Evolutionary conservation across 1,139 yeast genomes (phyloP).

Genomic region (Candida gigantensis): DNA sequence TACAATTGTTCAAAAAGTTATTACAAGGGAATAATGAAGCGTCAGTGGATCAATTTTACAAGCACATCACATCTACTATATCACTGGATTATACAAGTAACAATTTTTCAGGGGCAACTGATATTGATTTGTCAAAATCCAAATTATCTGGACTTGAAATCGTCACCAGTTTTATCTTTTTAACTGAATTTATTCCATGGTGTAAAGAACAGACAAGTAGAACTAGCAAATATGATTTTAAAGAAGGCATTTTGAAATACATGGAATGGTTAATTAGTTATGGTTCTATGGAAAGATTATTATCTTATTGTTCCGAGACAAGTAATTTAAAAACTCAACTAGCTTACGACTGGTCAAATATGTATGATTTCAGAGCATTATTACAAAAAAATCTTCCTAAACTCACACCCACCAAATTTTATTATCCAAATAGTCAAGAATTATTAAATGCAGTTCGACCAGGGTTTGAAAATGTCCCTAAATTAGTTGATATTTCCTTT

Average conservation of each 20-base stretch:
- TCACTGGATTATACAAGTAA: constrained; percentile 27
- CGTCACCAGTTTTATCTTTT: constrained; percentile 53
- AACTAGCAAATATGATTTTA: constrained; percentile 53
- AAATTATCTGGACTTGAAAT: constrained; percentile 52
- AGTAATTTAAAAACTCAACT: constrained; percentile 35
- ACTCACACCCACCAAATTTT: constrained; percentile 43
- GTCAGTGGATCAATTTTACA: constrained; percentile 31
- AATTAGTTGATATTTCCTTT: constrained; percentile 23
- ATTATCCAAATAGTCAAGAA: constrained; percentile 29
- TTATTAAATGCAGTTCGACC: constrained; percentile 23
- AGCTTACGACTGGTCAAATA: constrained; percentile 42
- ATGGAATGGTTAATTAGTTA: constrained; percentile 42
- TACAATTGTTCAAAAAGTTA: constrained; percentile 41
- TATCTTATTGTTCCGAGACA: constrained; percentile 72
- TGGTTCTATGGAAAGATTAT: constrained; percentile 81
- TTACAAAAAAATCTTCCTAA: constrained; percentile 68
- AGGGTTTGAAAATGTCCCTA: constrained; percentile 25
- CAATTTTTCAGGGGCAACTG: constrained; percentile 21
- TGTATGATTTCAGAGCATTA: constrained; percentile 66
- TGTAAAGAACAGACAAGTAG: constrained; percentile 54
- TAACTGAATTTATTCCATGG: constrained; percentile 69
- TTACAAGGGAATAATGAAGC: constrained; percentile 19
- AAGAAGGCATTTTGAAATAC: constrained; percentile 43
- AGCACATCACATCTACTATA: constrained; percentile 18
- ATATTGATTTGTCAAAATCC: constrained; percentile 52